Evolutionary conservation across 345 rosid species (phyloP).

Genomic region (Abelmoschus esculentus): DNA sequence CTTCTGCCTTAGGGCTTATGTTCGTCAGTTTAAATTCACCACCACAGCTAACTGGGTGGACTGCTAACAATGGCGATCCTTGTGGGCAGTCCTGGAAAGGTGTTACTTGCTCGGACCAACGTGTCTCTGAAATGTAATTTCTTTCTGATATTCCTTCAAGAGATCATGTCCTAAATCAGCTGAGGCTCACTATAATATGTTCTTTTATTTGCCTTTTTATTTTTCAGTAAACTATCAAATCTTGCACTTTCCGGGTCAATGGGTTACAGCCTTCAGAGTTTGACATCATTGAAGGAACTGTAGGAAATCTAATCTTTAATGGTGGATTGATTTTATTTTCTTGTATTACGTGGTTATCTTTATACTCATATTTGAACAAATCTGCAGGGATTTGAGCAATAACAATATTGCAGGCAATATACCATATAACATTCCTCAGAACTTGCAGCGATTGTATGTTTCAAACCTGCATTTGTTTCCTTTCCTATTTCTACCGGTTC

Average conservation of each 20-base stretch:
- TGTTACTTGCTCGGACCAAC: slow-evolving; percentile 58
- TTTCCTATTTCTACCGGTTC: not conserved
- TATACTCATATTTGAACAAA: slow-evolving; percentile 12
- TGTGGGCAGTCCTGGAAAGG: slow-evolving; percentile 94
- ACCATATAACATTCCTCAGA: slow-evolving; percentile 62
- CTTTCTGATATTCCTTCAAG: slow-evolving; percentile 9
- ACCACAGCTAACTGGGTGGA: slow-evolving; percentile 63
- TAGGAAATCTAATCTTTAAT: slow-evolving; percentile 32
- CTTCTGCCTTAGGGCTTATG: slow-evolving; percentile 54
- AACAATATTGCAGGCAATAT: slow-evolving; percentile 56
- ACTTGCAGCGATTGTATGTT: slow-evolving; percentile 59
- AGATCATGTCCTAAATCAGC: slow-evolving; percentile 1
- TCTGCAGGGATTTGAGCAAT: slow-evolving; percentile 73
- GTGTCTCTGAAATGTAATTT: slow-evolving; percentile 72
- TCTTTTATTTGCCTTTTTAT: not conserved
- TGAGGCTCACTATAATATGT: not conserved
- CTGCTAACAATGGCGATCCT: slow-evolving; percentile 60
- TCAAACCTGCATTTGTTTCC: not conserved
- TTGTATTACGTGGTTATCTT: not conserved
- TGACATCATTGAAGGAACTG: slow-evolving; percentile 64
- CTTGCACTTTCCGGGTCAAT: slow-evolving; percentile 69
- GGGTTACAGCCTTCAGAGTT: slow-evolving; percentile 46
- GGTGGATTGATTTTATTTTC: slow-evolving; percentile 9
- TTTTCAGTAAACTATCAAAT: slow-evolving; percentile 54
- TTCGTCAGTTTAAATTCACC: slow-evolving; percentile 52